Percentiles rank a stretch among this genome's conserved stretches.
These are phyloP conservation scores for Margaritispora aquatica DNA, from an alignment of 495 filamentous ascomycete genomes.

Conservation along the genomic window DNA sequence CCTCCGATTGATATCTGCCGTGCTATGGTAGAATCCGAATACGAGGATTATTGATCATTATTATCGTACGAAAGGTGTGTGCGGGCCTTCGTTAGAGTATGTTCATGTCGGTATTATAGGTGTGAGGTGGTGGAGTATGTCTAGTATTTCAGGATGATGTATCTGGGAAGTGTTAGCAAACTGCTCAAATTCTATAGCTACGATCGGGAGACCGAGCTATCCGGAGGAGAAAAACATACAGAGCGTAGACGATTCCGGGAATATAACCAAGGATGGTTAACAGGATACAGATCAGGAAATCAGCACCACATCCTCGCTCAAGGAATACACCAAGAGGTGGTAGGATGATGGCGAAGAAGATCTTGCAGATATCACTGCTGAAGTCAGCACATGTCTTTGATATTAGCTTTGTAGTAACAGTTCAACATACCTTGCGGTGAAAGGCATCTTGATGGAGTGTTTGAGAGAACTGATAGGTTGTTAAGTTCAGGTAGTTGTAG, in stretches of 20 bases:
- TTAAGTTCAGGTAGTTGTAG: background rate
- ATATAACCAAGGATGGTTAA: constrained; percentile 80
- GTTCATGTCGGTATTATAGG: constrained; percentile 7
- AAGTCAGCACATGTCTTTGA: background rate
- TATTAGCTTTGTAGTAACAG: background rate
- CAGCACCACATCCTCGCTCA: constrained; percentile 75
- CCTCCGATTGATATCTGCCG: background rate
- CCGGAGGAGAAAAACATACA: constrained; percentile 52
- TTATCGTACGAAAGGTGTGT: background rate
- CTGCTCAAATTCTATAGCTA: background rate
- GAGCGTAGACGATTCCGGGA: constrained; percentile 67
- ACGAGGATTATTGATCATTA: background rate
- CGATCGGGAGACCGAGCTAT: too few species aligned
- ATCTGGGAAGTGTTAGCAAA: constrained; percentile 22
- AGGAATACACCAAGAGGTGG: constrained; percentile 91
- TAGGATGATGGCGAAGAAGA: constrained; percentile 80
- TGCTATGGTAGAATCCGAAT: too few species aligned
- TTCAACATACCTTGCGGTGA: constrained; percentile 46
- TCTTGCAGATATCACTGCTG: constrained; percentile 81
- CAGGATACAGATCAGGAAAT: constrained; percentile 82
- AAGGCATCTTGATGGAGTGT: constrained; percentile 38
- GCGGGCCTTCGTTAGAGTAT: constrained; percentile 13
- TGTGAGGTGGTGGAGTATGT: constrained; percentile 8
- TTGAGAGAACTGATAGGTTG: background rate
- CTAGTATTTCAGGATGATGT: constrained; percentile 49